Conservation (phyloP, 2,329 filamentous ascomycete species). For the Metarhizium album region DNA sequence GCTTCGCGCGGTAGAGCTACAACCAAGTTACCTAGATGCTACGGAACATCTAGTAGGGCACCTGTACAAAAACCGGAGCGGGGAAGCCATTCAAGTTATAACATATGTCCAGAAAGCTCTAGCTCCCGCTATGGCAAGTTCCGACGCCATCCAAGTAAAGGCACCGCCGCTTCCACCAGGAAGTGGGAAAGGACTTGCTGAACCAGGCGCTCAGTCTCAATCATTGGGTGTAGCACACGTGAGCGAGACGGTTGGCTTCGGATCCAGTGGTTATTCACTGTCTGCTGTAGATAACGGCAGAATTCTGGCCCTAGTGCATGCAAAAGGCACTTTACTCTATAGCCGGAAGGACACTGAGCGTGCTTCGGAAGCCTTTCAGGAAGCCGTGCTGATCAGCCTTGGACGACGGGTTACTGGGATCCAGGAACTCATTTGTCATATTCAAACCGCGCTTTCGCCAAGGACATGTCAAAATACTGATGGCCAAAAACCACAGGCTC, state of each 20-base stretch:
- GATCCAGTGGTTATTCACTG: conserved; percentile 60
- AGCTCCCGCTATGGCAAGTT: conserved; percentile 18
- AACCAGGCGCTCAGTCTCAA: not conserved
- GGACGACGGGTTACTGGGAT: conserved; percentile 62
- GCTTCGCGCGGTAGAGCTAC: conserved; percentile 70
- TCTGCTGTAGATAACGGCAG: conserved; percentile 82
- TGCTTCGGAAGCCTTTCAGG: conserved; percentile 85
- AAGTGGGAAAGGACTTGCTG: not conserved
- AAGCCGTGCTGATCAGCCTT: conserved; percentile 81
- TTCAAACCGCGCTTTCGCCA: conserved; percentile 57
- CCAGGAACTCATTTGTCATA: conserved; percentile 64
- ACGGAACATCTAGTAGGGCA: conserved; percentile 89
- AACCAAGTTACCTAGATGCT: conserved; percentile 86
- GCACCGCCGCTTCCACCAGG: not conserved
- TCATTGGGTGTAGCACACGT: not conserved
- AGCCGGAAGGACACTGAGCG: conserved; percentile 69
- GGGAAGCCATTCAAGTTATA: conserved; percentile 81
- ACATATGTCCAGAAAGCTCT: conserved; percentile 71
- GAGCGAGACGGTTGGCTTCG: conserved; percentile 17
- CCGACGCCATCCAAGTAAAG: not conserved
- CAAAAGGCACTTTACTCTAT: conserved; percentile 98
- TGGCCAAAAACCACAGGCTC: conserved; percentile 4
- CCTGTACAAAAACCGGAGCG: conserved; percentile 71
- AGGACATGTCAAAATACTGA: conserved; percentile 7
- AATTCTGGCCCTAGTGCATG: conserved; percentile 86